Percentiles rank a stretch among this genome's conserved stretches.
Conservation (phyloP, 2,329 filamentous ascomycete species). For the Myriosclerotinia curreyana region DNA sequence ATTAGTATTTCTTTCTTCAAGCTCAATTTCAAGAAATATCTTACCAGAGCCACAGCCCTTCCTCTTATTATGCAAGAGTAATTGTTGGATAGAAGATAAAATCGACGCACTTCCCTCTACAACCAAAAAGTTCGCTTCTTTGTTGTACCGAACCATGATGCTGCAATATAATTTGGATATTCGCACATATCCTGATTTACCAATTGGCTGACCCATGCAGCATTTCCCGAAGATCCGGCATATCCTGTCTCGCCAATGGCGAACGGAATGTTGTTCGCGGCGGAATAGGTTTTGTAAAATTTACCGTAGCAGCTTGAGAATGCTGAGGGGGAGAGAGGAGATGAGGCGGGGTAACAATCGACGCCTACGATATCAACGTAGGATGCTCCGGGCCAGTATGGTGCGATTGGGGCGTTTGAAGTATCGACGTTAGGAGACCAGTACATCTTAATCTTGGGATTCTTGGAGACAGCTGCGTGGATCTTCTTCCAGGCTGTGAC, state of each 20-base stretch:
- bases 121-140: slow-evolving; percentile 21
- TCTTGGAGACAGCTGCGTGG: slow-evolving; percentile 11
- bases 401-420: background rate
- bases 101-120: slow-evolving; percentile 17
- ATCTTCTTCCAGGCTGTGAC: slow-evolving; percentile 22
- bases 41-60: slow-evolving; percentile 15
- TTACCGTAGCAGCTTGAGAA: slow-evolving; percentile 15
- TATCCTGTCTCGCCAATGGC: slow-evolving; percentile 24
- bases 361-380: slow-evolving; percentile 22
- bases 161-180: slow-evolving; percentile 21
- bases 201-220: slow-evolving; percentile 20
- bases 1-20: background rate
- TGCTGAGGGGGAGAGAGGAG: background rate
- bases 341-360: slow-evolving; percentile 21
- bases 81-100: slow-evolving; percentile 6
- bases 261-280: slow-evolving; percentile 18
- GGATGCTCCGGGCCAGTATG: slow-evolving; percentile 20
- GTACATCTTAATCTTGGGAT: slow-evolving; percentile 20
- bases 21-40: background rate
- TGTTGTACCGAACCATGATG: slow-evolving; percentile 23
- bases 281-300: slow-evolving; percentile 22
- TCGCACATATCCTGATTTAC: slow-evolving; percentile 23
- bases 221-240: slow-evolving; percentile 7
- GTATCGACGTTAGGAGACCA: slow-evolving; percentile 21
- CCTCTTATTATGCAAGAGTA: slow-evolving; percentile 18